Conservation (phyloP, 257 asterid genomes). For the Handroanthus guayacan region DNA sequence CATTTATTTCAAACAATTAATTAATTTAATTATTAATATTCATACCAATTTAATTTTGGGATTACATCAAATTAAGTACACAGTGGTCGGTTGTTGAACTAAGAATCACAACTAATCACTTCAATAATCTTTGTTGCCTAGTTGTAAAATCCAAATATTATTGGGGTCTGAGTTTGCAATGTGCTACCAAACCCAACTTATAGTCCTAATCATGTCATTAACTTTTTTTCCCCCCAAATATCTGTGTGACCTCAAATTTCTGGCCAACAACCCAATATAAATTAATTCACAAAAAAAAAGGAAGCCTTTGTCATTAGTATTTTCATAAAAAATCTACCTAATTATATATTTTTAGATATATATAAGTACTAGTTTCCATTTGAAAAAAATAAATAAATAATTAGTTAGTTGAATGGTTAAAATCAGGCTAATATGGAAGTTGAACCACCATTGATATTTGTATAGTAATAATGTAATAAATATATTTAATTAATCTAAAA, state of each 20-base stretch:
- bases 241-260: slow-evolving; percentile 36
- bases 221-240: slow-evolving; percentile 37
- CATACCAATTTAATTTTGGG: not conserved
- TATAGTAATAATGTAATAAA: not conserved
- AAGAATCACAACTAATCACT: slow-evolving; percentile 46
- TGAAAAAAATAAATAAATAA: not conserved
- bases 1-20: not conserved
- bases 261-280: slow-evolving; percentile 46
- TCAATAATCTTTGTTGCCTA: slow-evolving; percentile 40
- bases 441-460: slow-evolving; percentile 48
- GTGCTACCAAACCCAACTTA: slow-evolving; percentile 50
- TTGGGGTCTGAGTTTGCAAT: slow-evolving; percentile 29
- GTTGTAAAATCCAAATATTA: slow-evolving; percentile 32
- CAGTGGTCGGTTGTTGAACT: slow-evolving; percentile 37
- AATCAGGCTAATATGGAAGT: slow-evolving; percentile 47
- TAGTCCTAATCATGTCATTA: slow-evolving; percentile 28
- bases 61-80: not conserved
- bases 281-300: not conserved
- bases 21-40: not conserved
- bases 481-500: not conserved
- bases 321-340: slow-evolving; percentile 15
- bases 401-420: slow-evolving; percentile 45
- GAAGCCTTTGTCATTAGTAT: not conserved
- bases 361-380: too few relatives aligned
- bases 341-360: not conserved